Evolutionary conservation across 2,329 filamentous ascomycete genomes (phyloP), one percentile per base, ranked within the genome.

Genomic region (Byssoonygena ceratinophila): DNA sequence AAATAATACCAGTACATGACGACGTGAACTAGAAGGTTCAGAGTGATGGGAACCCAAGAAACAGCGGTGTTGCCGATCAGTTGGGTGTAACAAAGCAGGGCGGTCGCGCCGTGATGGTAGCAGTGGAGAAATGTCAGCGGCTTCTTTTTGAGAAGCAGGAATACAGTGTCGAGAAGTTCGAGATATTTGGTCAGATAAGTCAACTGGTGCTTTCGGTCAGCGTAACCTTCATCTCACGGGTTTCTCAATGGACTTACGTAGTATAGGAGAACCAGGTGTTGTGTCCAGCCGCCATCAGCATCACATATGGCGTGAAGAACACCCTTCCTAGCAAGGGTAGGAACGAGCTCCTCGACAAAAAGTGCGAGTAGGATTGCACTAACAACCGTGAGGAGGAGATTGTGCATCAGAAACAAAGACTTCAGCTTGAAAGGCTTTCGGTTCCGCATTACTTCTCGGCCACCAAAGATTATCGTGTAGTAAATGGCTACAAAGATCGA

Each of bases 1-100:
- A 94, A 94, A 80, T 95, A 94, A 81, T 94, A 94, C 87, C 87
- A 94, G 83, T 95, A 95, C 88, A 95, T 95, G 70, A 94, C 84
- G 54, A 94, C 88, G 73, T 95, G 88, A 48, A 95, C 88, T 58
- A 80, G 82, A 63, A 95, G 74, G 77, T 95, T 94, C 59, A 95
- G 80, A 39, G 80, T 83, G 67, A 95, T 94, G 59, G 84, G 82
- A 48, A 92, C 85, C 88, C 88, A 95, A 52, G 88, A 94, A 52
- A 95, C 88, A 44, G 88, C 79, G 34, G 89, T 95, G 62, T 83
- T 80, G 60, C 88, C 88, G 62, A 92, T 82, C 60, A 94, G 81
- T 75, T 94, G 88, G 49, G 87, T 92, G 77, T 91, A 94, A 83
- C 88, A 94, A 64, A 94, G 85, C 59, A 94, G 82, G 60, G 88